phyloP scores from a whole-genome alignment of 768 basidiomycete genomes.

The Amyloporia xantha region DNA sequence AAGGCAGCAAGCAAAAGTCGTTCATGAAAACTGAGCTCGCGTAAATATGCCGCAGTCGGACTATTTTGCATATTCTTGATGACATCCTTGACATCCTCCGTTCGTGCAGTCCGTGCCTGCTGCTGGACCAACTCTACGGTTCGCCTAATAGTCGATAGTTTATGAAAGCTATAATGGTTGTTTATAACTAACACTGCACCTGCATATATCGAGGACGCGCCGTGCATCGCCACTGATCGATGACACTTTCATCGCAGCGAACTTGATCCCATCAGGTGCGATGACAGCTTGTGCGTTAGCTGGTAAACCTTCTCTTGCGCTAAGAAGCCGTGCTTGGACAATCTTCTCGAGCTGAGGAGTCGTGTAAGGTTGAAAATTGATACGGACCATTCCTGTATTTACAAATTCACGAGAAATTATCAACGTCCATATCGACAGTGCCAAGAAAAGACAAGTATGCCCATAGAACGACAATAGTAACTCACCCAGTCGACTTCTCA shows the following conservation, averaged over 20 bases:
- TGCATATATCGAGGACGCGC: conserved; percentile 87
- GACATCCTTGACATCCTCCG: conserved; percentile 71
- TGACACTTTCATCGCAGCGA: conserved; percentile 76
- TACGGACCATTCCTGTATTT: conserved; percentile 30
- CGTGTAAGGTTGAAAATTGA: conserved; percentile 88
- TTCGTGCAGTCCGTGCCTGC: conserved; percentile 45
- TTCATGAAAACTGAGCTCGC: conserved; percentile 76
- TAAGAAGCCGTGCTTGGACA: conserved; percentile 71
- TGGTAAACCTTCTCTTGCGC: conserved; percentile 45
- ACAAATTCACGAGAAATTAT: not conserved
- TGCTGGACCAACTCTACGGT: conserved; percentile 74
- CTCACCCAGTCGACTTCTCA: conserved; percentile 85
- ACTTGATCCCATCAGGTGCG: conserved; percentile 66
- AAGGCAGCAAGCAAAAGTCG: conserved; percentile 79
- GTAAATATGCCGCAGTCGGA: conserved; percentile 78
- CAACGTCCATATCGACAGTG: too few relatives aligned
- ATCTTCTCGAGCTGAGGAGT: conserved; percentile 76
- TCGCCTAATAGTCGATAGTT: conserved; percentile 39
- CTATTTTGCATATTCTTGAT: conserved; percentile 86
- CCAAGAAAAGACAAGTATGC: too few relatives aligned
- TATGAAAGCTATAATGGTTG: not conserved
- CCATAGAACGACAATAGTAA: conserved; percentile 5
- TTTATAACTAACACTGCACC: conserved; percentile 42
- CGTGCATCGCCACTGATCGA: conserved; percentile 91
- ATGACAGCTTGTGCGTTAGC: conserved; percentile 48